Percentiles rank a stretch among this genome's conserved stretches.
phyloP scores from a whole-genome alignment of 257 asterid genomes.

The Datura wrightii region DNA sequence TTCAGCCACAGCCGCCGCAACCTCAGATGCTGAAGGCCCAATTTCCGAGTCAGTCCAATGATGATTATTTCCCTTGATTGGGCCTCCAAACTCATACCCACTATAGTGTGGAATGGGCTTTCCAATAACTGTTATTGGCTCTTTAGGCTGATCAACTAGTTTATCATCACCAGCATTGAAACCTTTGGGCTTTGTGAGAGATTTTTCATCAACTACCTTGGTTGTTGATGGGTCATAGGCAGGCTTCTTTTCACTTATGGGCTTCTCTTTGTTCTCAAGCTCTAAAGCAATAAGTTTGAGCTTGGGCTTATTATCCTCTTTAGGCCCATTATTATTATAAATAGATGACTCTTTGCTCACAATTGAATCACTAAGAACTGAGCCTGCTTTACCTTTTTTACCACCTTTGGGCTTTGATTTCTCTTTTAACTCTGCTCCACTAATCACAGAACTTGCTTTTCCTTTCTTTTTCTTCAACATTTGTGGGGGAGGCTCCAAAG shows the following conservation, averaged over 20 bases:
- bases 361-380: conserved; percentile 66
- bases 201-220: conserved; percentile 48
- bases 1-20: conserved; percentile 65
- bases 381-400: conserved; percentile 55
- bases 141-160: conserved; percentile 32
- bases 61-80: conserved; percentile 45
- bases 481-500: conserved; percentile 54
- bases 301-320: conserved; percentile 28
- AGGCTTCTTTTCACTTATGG: not conserved
- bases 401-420: conserved; percentile 41
- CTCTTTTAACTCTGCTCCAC: conserved; percentile 60
- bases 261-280: not conserved
- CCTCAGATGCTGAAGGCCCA: conserved; percentile 93
- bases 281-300: conserved; percentile 8
- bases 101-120: conserved; percentile 43
- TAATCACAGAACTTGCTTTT: conserved; percentile 79
- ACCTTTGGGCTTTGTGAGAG: conserved; percentile 28
- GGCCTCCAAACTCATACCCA: conserved; percentile 47
- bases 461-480: conserved; percentile 41
- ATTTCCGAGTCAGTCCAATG: conserved; percentile 75
- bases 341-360: conserved; percentile 57
- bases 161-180: not conserved
- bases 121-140: conserved; percentile 36
- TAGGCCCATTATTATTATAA: conserved; percentile 30
- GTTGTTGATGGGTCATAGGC: not conserved